Evolutionary conservation across 768 basidiomycete species (phyloP), one percentile per base, ranked within the genome.

Genomic region (Trichaptum fuscoviolaceum): DNA sequence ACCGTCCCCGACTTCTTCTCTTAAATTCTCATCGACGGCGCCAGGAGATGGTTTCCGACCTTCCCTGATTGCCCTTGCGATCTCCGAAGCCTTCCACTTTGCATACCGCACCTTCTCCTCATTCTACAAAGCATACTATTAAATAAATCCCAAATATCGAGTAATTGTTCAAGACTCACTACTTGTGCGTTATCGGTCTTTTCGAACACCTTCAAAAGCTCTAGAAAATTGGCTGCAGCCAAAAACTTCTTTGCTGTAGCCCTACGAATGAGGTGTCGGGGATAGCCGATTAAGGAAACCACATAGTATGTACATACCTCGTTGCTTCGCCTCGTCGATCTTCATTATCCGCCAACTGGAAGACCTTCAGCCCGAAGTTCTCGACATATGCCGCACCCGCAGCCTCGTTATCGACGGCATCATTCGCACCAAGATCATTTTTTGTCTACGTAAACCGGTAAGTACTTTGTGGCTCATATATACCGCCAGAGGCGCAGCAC

Each of bases 61-160:
- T 75, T 98, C 96, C n/a, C 96, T 88, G 73, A 95, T 85, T 0
- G 96, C 95, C 76, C 93, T 98, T 20, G 93, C 87, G 23, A 99
- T 95, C 68, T 97, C 95, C 15, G 91, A 90, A 42, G 96, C 96
- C 75, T 98, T 98, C 96, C 97, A 99, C 75, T 97, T 94, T 4
- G 95, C 86, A 77, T 99, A 99, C 65, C 87, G 88, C 36, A 96
- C 86, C 77, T 97, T 99, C 69, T 91, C 91, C 70, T 88, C 88
- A 68, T 87, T 86, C 93, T 96, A 68, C 0, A 66, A 70, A n/a
- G 66, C 63, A 69, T 23, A 35, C 1, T 9, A 62, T 27, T 8
- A 62, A 30, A 9, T 57, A 7, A 57, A 34, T 20, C 30, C 15
- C 67, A 63, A 57, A 66, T 34, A 30, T 35, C 26, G 69, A 8